Evolutionary conservation across 139 green algal species (phyloP), one percentile per base, ranked within the genome.

Genomic region (Pleodorina starrii): DNA sequence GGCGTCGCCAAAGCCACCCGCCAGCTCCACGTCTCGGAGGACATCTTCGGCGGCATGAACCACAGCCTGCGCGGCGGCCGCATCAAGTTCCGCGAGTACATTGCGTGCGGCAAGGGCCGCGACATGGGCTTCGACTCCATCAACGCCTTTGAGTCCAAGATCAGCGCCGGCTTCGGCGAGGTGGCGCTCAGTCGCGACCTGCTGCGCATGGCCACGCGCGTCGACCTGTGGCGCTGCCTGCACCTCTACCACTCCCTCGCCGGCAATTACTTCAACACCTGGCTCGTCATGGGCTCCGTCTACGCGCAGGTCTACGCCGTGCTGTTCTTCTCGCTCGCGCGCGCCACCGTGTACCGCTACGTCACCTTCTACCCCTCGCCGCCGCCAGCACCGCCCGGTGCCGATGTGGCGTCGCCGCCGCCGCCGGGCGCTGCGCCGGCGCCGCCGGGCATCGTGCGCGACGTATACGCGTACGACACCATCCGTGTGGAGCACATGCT

Each of bases 51-150:
- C 0, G 95, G 95, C 25, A 95, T 97, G 90, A 98, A 98, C 92
- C 74, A 75, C 66, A 66, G 89, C n/a, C 84, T 96, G 76, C 92
- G 97, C 21, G 95, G 96, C 42, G 96, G 94, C 4, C 76, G 88
- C n/a, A 93, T 97, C 71, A 95, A 95, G 68, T 98, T 97, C 91
- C 93, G 95, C 54, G 96, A 97, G 83, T 98, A 97, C 94, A 97
- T 98, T 69, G 83, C 69, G 38, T 84, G 90, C 75, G 94, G 96
- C 84, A 98, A 98, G 94, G 96, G 96, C 48, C 92, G 96, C 40
- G 97, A 98, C 91, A 97, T 98, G 94, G 96, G 96, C 54, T 97
- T 99, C 63, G 96, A 97, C 59, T 96, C 95, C 57, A 98, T 98
- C 89, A 96, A 97, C 84, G 88, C 83, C n/a, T 99, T 99, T 63